These are phyloP conservation scores for Hawksworthiomyces lignivorus DNA, from an alignment of 2,329 filamentous ascomycete genomes.

Conservation along the genomic window DNA sequence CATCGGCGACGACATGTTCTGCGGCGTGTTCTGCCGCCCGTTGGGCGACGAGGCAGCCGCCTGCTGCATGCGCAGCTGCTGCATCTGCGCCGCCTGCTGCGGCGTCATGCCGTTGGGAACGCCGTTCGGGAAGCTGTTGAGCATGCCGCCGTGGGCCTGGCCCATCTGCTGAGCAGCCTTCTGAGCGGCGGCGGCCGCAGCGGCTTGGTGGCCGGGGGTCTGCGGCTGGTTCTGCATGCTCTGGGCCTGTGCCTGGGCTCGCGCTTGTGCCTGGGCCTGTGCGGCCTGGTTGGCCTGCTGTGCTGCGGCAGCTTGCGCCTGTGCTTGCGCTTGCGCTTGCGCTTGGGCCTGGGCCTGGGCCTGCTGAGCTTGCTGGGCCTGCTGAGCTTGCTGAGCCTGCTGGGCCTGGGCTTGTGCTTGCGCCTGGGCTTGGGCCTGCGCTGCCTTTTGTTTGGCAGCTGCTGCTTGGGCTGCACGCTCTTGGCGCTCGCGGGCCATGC, in stretches of 20 bases:
- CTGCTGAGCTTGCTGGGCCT: constrained; percentile 6
- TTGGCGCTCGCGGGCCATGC: constrained; percentile 33
- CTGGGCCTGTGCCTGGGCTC: constrained; percentile 16
- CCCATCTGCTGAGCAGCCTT: constrained; percentile 23
- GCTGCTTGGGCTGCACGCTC: background rate
- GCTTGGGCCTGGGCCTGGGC: constrained; percentile 19
- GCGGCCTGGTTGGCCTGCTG: background rate
- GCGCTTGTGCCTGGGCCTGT: constrained; percentile 14
- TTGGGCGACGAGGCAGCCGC: constrained; percentile 61
- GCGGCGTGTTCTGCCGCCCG: constrained; percentile 54
- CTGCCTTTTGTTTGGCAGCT: constrained; percentile 18
- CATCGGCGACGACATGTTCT: constrained; percentile 59
- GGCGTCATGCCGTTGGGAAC: constrained; percentile 27
- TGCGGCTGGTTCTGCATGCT: constrained; percentile 15
- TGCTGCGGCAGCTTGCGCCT: constrained; percentile 8
- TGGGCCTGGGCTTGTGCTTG: constrained; percentile 27
- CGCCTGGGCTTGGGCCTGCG: constrained; percentile 4
- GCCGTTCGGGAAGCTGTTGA: constrained; percentile 27
- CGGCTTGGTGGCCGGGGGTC: constrained; percentile 16
- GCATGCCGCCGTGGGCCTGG: constrained; percentile 36
- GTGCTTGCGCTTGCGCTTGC: constrained; percentile 18
- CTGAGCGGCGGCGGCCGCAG: constrained; percentile 15
- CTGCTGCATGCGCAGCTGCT: constrained; percentile 44
- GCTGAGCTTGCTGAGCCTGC: constrained; percentile 18
- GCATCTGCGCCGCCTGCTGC: constrained; percentile 30